phyloP scores from a whole-genome alignment of 2,329 filamentous ascomycete species.

The Phoma sp. region DNA sequence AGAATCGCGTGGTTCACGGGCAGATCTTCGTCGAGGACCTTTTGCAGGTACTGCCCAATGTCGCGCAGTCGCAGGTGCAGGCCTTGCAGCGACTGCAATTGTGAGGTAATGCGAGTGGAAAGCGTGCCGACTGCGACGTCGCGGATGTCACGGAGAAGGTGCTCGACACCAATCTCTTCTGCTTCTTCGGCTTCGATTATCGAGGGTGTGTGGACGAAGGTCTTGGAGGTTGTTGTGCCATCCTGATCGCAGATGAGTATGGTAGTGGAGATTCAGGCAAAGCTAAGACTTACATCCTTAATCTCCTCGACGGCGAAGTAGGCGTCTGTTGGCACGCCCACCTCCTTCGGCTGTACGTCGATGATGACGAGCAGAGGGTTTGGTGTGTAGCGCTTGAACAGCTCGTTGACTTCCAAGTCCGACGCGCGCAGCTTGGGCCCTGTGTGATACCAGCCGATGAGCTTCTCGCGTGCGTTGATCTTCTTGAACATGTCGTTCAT shows the following conservation, averaged over 20 bases:
- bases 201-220: constrained; percentile 97
- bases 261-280: not conserved
- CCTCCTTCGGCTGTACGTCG: constrained; percentile 97
- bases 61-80: constrained; percentile 93
- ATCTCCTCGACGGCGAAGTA: constrained; percentile 99
- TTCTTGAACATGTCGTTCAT: constrained; percentile 99
- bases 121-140: constrained; percentile 97
- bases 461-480: constrained; percentile 97
- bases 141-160: constrained; percentile 94
- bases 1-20: constrained; percentile 97
- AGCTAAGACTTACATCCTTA: constrained; percentile 77
- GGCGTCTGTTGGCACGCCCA: constrained; percentile 95
- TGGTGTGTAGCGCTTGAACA: constrained; percentile 98
- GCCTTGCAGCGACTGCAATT: constrained; percentile 95
- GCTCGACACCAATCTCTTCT: constrained; percentile 98
- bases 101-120: constrained; percentile 95
- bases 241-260: constrained; percentile 64
- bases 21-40: constrained; percentile 89
- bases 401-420: constrained; percentile 98
- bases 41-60: constrained; percentile 93
- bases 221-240: constrained; percentile 94
- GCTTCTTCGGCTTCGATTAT: constrained; percentile 99
- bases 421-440: constrained; percentile 96
- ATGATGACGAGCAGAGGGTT: constrained; percentile 97
- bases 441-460: constrained; percentile 99